Evolutionary conservation across 225 moss, liverwort and hornwort genomes (phyloP), one percentile per base, ranked within the genome.

Genomic region (Sphagnum contortum): DNA sequence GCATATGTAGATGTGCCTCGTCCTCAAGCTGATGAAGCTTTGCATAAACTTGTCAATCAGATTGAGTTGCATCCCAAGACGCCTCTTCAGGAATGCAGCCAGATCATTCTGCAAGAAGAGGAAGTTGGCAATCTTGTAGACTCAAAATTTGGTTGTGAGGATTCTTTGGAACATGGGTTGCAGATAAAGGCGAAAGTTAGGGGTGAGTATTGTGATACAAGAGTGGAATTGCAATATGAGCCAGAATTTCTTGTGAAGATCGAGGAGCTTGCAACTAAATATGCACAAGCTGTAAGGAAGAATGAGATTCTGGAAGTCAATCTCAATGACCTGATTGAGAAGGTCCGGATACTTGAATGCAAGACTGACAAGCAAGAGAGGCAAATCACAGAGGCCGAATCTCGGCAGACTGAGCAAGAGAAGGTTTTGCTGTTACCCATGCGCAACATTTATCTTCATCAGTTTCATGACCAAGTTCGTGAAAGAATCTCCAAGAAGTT

Each of bases 401-500:
- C 48, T 9, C 55, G 68, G 3, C 68, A 83, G 0, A 55, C 61
- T 12, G 76, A 74, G 51, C 74, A 79, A 64, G 67, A 59, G 4
- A 62, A 49, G 12, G 45, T 62, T 0, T 47, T 73, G 62, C 55
- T 78, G 4, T 67, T 62, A 2, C 79, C 79, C 2, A 9, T 79
- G 64, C 74, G 47, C 55, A 76, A 59, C 66, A 79, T 83, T 29
- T 79, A 83, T 50, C 51, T 83, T 9, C 56, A 44, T 5, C 66
- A 68, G 59, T 77, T 83, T 49, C 75, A 75, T 62, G 76, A 80
- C 69, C 70, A 77, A 45, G 70, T 70, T 6, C 72, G 77, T 12
- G 70, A 80, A 67, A 45, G n/a, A 5, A 77, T 80, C 14, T 68
- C 63, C 12, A 46, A 66, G 3, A 83, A 65, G 46, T 72, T 83